Evolutionary conservation across 2,329 filamentous ascomycete genomes (phyloP).

Genomic region (Alternaria gaisen): DNA sequence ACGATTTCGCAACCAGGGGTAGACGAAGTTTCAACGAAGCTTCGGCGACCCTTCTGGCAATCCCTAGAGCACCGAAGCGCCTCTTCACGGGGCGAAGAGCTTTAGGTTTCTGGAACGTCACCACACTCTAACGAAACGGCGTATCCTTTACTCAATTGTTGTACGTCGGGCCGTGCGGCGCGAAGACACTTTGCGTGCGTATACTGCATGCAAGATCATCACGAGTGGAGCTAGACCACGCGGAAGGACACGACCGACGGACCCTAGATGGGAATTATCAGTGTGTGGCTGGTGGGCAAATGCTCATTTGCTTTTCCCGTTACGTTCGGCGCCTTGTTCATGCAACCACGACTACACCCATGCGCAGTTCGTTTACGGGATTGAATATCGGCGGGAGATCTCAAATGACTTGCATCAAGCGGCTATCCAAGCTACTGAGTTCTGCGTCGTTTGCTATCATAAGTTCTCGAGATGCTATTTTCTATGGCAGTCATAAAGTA

Average conservation of each 20-base stretch:
- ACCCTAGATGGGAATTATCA: neutral
- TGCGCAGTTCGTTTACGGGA: conserved; percentile 3
- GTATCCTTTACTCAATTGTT: conserved; percentile 2
- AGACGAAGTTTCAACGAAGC: conserved; percentile 3
- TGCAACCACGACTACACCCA: neutral
- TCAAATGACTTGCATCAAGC: neutral
- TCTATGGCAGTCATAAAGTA: neutral
- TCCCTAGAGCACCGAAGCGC: neutral
- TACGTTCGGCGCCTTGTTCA: conserved; percentile 10
- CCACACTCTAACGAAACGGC: conserved; percentile 2
- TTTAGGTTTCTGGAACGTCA: neutral
- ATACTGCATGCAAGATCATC: neutral
- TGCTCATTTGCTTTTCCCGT: conserved; percentile 15
- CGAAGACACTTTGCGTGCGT: neutral
- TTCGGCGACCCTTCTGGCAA: conserved; percentile 6
- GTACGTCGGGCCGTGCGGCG: neutral
- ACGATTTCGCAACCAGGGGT: conserved; percentile 9
- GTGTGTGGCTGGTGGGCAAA: conserved; percentile 11
- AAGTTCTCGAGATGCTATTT: neutral
- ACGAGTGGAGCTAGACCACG: neutral
- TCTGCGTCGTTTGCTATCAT: neutral
- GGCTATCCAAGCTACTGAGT: neutral
- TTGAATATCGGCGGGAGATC: neutral
- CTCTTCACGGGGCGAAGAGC: conserved; percentile 1
- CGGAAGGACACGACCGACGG: conserved; percentile 5